Base-by-base conservation (phyloP, 768 basidiomycete species). In the Dioszegia aurantiaca region DNA sequence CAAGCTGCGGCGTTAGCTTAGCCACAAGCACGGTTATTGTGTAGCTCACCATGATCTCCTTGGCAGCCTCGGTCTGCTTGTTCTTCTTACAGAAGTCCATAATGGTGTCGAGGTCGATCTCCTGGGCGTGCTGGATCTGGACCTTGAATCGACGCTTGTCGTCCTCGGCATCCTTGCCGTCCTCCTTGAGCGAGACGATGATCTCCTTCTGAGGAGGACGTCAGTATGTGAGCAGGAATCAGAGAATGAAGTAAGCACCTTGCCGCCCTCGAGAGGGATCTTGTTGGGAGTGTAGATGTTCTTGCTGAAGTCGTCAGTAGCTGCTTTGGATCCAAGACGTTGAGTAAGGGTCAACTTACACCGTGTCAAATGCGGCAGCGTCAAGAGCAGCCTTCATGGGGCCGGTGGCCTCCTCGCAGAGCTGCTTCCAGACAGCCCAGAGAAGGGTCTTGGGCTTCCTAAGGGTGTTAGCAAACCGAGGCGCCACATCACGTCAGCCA, bases 101-200 rank as follows among this genome's bases (percentile, higher is more conserved):
- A 44, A 76, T 62, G 17, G 68, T 62, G 36, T 73, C 64, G 9
- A 76, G 66, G 46, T 76, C 75, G 31, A 76, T 64, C 26, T 57
- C 60, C n/a, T 65, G 59, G 19, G 64, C 73, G 30, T 64, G 55
- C 33, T 70, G 62, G 42, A 76, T 62, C 21, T 64, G 62, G n/a
- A 68, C 65, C 58, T 70, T 73, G 61, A 72, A 76, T 27, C 70
- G 62, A 19, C 70, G 64, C n/a, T 63, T 61, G 31, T 73, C 72
- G 28, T 64, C 56, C 5, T 55, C 61, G 26, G 65, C 41, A 23
- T 63, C 62, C 4, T 55, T 54, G 21, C 63, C 72, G 40, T 67
- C 70, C 44, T 73, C 72, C 39, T 56, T 46, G 54, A 73, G 72
- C 17, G 64, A 49, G 21, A 73, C 60, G 26, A 59, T 64, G 48